Evolutionary conservation across 2,329 filamentous ascomycete species (phyloP), one percentile per base, ranked within the genome.

Genomic region (Westerdykella sp.): DNA sequence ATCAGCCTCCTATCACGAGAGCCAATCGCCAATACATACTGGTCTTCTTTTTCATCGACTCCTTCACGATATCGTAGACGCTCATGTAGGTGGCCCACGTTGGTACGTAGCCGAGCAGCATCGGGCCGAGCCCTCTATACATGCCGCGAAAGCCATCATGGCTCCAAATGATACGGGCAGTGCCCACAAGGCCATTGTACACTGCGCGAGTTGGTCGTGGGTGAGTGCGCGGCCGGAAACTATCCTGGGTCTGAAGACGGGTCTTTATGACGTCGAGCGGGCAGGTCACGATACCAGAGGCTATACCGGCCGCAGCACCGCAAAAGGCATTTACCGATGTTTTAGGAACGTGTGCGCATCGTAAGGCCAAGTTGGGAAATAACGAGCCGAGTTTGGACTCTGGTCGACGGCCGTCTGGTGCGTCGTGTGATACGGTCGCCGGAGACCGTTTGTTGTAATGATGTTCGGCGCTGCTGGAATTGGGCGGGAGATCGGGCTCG

Each of bases 181-280:
- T 97, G 35, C 93, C 93, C 7, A 94, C 62, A 59, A 98, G 77
- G 6, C 93, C 93, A 49, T 84, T 83, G 66, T 98, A 98, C 39
- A 93, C 66, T 15, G 71, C 69, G 40, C 72, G 74, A 7, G 74
- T 64, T n/a, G 71, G 68, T 48, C 69, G 65, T 22, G 54, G 73
- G 63, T 73, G 47, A 68, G 73, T 56, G 71, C 75, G 61, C 67
- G 68, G 53, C 71, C 77, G 54, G 67, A 95, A 94, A 15, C 88
- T 87, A 50, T 91, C 91, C 66, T 97, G 93, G 13, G 90, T 91
- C 67, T 98, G 93, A 47, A 98, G 72, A 69, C 96, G 97, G 36
- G 93, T 98, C 74, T 98, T 98, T 69, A 98, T 97, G 49, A 98
- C 93, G 74, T 98, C 93, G 55, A 98, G 82, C 34, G 93, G 93